Base-by-base conservation (phyloP, 2,329 filamentous ascomycete species). In the Saccharata proteae region DNA sequence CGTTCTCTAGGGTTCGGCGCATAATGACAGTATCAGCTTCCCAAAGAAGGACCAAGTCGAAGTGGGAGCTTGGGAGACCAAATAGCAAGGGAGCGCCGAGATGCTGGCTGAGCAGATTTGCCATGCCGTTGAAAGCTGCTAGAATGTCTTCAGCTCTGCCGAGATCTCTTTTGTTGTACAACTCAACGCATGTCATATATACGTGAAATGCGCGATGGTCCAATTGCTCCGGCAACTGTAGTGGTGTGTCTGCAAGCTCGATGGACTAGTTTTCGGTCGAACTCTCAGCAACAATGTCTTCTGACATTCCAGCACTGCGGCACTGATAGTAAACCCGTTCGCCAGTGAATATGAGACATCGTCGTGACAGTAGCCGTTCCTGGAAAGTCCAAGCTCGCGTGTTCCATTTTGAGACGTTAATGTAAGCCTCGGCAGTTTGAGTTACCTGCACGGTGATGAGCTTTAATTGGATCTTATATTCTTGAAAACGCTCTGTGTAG, bases 311-410 rank as follows among this genome's bases (percentile, higher is more conserved):
- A 5, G 32, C 27, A 1, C 11, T 23, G 2, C 31, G 34, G 21
- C 54, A 55, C 29, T 54, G 47, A 17, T 52, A 55, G 35, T 49
- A 53, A 2, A 54, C 39, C 7, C 45, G 38, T 0, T 42, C 43
- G 5, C 48, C 39, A 3, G 49, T 49, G 21, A 60, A 59, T 8
- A 58, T 46, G 1, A 60, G 43, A 24, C 51, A 52, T 6, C 55
- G 42, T 5, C 43, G 32, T 0, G 55, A 56, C 2, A 58, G 47
- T 16, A 59, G 41, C 17, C 49, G 40, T 38, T 59, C 55, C 39
- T 59, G 55, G 32, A 57, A 57, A 2, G 55, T 59, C 57, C 56
- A 59, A 0, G 50, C 54, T 22, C 57, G 44, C 1, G 42, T 44
- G 32, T 52, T 54, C 50, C 55, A 57, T 16, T 34, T 43, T 4